Percentiles rank a stretch among this genome's conserved stretches.
Conservation (phyloP, 1,284 basidiomycete genomes). For the Clitocybe nebularis region DNA sequence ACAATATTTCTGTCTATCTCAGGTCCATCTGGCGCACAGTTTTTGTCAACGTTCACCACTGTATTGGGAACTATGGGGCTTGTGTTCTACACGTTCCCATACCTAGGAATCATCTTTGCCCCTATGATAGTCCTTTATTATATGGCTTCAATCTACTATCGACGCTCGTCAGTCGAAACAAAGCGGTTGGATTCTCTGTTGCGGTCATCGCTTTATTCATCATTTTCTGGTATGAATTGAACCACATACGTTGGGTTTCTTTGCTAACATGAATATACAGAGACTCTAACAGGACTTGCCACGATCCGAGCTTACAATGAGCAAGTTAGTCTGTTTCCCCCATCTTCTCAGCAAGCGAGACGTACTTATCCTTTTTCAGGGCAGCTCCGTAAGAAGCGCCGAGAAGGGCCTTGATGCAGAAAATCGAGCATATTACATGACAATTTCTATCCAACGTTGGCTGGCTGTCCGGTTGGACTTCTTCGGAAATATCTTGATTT, state of each 20-base stretch:
- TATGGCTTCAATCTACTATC: constrained; percentile 42
- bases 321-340: constrained; percentile 28
- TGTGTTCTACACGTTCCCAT: constrained; percentile 56
- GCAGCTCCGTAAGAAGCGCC: constrained; percentile 43
- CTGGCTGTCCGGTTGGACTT: constrained; percentile 58
- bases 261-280: constrained; percentile 18
- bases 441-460: constrained; percentile 63
- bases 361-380: constrained; percentile 18
- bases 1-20: not conserved
- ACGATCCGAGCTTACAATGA: constrained; percentile 41
- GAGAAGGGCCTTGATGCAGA: constrained; percentile 67
- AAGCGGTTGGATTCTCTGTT: constrained; percentile 65
- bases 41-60: constrained; percentile 37
- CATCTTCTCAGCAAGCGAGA: not conserved
- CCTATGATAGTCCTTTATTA: constrained; percentile 44
- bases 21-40: constrained; percentile 31
- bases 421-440: constrained; percentile 80
- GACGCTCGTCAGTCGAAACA: constrained; percentile 52
- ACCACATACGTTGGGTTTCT: too few relatives aligned
- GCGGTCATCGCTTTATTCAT: constrained; percentile 54
- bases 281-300: constrained; percentile 41
- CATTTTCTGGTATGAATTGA: constrained; percentile 31
- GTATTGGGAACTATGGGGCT: constrained; percentile 48
- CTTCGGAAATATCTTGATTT: constrained; percentile 69
- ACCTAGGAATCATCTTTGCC: constrained; percentile 49